phyloP scores from a whole-genome alignment of 2,329 filamentous ascomycete species.

The Trichoderma afroharzianum region DNA sequence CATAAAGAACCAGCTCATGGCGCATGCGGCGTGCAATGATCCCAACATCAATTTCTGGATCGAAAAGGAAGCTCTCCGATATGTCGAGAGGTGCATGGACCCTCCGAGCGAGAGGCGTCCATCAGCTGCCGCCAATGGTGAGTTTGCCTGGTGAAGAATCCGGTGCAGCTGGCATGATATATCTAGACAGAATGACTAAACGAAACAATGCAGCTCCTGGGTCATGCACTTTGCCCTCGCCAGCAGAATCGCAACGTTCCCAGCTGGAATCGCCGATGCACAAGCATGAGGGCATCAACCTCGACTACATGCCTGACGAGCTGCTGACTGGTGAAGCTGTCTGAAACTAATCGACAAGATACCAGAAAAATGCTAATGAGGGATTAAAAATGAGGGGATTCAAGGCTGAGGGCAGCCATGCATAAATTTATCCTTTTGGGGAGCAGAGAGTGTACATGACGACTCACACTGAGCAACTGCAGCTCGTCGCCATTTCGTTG shows the following conservation, averaged over 20 bases:
- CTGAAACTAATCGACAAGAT: background rate
- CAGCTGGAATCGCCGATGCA: background rate
- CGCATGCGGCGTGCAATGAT: constrained; percentile 50
- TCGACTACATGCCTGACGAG: constrained; percentile 37
- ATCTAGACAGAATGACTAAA: background rate
- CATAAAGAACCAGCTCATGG: constrained; percentile 51
- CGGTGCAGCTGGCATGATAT: background rate
- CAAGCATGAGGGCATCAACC: constrained; percentile 12
- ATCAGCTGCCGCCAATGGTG: constrained; percentile 5
- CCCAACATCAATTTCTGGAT: constrained; percentile 53
- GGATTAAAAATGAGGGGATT: background rate
- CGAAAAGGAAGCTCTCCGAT: constrained; percentile 48
- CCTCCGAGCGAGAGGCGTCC: background rate
- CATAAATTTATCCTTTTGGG: background rate
- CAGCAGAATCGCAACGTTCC: constrained; percentile 4
- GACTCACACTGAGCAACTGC: background rate
- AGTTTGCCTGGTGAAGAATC: background rate
- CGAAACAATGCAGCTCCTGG: background rate
- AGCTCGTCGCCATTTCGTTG: background rate
- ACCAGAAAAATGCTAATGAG: no score
- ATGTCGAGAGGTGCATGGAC: constrained; percentile 35
- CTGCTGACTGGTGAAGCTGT: constrained; percentile 26
- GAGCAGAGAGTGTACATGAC: background rate
- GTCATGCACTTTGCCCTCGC: constrained; percentile 13
- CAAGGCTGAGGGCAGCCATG: background rate